A percentile compares a stretch with the other conserved stretches of the same genome.
These are phyloP conservation scores for Sclerotinia borealis DNA, from an alignment of 2,329 filamentous ascomycete genomes.

Conservation along the genomic window DNA sequence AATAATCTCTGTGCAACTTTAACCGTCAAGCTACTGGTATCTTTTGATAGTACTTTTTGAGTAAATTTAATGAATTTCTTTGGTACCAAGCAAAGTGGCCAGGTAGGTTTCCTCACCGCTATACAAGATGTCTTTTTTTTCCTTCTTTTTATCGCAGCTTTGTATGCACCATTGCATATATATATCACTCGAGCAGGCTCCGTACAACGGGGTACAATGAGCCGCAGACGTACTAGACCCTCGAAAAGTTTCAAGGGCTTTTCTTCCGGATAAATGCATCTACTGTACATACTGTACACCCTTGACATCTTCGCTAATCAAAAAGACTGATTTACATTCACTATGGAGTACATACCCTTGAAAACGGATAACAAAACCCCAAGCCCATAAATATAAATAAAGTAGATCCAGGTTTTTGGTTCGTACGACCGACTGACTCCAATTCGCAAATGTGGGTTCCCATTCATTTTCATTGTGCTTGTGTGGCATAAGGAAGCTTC, in stretches of 20 bases:
- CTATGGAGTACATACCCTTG: not conserved
- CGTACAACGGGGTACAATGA: not conserved
- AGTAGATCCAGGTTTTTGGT: slow-evolving; percentile 8
- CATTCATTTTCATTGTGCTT: not conserved
- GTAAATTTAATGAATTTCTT: not conserved
- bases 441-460: not conserved
- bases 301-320: not conserved
- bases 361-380: not conserved
- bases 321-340: slow-evolving; percentile 1
- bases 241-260: slow-evolving; percentile 3
- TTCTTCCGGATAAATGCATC: slow-evolving; percentile 2
- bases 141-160: not conserved
- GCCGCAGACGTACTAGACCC: not conserved
- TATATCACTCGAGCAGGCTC: not conserved
- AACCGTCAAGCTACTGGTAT: slow-evolving; percentile 6
- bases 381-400: not conserved
- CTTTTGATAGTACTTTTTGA: not conserved
- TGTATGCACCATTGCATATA: not conserved
- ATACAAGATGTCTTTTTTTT: not conserved
- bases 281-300: no score
- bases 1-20: slow-evolving; percentile 12
- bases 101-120: slow-evolving; percentile 6
- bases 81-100: not conserved
- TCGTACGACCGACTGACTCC: slow-evolving; percentile 5
- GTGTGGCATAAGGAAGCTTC: not conserved